Percentiles rank a stretch among this genome's conserved stretches.
Evolutionary conservation across 208 protist genomes (phyloP).

Genomic region (Acanthamoeba culbertsoni): DNA sequence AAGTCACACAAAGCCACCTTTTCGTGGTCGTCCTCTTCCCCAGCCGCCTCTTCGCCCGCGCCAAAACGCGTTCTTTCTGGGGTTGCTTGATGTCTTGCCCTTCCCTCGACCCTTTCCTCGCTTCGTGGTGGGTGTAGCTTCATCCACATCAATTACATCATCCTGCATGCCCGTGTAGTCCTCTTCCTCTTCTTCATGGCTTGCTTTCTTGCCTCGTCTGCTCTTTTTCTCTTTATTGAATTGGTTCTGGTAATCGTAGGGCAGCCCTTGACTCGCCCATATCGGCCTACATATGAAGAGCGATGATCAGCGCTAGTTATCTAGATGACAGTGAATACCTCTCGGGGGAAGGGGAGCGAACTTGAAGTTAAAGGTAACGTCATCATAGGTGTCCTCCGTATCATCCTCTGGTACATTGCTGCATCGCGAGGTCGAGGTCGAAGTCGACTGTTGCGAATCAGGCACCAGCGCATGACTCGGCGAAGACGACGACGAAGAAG

Average conservation of each 20-base stretch:
- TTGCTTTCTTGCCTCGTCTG: neutral
- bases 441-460: neutral
- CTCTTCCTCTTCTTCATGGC: neutral
- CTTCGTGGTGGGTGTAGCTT: neutral
- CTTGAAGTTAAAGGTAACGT: slow-evolving; percentile 24
- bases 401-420: neutral
- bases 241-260: slow-evolving; percentile 44
- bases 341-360: neutral
- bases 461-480: neutral
- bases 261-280: neutral
- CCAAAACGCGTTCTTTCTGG: neutral
- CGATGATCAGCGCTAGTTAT: neutral
- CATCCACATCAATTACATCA: neutral
- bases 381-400: neutral
- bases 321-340: neutral
- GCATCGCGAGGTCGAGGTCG: neutral
- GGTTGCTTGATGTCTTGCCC: neutral
- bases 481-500: neutral
- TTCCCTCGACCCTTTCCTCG: neutral
- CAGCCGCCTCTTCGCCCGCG: neutral
- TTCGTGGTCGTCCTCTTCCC: neutral
- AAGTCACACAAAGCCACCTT: neutral
- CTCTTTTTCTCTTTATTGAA: neutral
- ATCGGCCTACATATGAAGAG: neutral
- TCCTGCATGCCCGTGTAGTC: neutral